Evolutionary conservation across 2,329 filamentous ascomycete species (phyloP).

Genomic region (Eurotiales sp.): DNA sequence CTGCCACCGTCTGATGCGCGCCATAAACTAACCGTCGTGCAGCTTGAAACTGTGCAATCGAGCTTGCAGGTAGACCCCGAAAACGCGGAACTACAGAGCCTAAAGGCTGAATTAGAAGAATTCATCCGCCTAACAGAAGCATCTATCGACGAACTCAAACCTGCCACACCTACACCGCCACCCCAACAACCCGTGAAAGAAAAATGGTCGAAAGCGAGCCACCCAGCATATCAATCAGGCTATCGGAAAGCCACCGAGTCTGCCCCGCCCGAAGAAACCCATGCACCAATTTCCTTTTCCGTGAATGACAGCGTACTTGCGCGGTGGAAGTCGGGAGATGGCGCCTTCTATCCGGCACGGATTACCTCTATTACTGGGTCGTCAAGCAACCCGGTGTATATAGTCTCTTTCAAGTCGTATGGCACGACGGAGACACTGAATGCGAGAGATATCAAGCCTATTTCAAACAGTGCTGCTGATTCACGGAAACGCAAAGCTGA

Average conservation of each 20-base stretch:
- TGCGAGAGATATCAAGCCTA: constrained; percentile 76
- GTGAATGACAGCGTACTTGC: constrained; percentile 89
- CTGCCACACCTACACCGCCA: constrained; percentile 47
- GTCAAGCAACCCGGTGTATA: constrained; percentile 84
- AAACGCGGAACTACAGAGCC: constrained; percentile 70
- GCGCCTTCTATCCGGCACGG: constrained; percentile 82
- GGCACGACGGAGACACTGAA: constrained; percentile 73
- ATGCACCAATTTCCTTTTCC: constrained; percentile 57
- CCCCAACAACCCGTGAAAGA: constrained; percentile 56
- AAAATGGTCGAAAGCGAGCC: constrained; percentile 78
- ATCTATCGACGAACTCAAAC: constrained; percentile 74
- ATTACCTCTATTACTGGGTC: constrained; percentile 94
- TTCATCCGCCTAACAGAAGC: constrained; percentile 76
- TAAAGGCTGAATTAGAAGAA: constrained; percentile 77
- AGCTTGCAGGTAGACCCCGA: constrained; percentile 77
- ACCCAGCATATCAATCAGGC: constrained; percentile 68
- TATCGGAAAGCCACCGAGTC: constrained; percentile 44
- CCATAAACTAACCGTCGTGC: constrained; percentile 16
- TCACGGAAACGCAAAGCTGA: constrained; percentile 83
- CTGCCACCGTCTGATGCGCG: not conserved
- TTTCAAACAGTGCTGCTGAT: constrained; percentile 56
- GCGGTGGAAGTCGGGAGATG: constrained; percentile 87
- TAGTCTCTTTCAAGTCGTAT: constrained; percentile 93
- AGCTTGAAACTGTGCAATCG: constrained; percentile 74
- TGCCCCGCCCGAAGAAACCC: constrained; percentile 50